These are phyloP conservation scores for Hebeloma cylindrosporum DNA, from an alignment of 768 basidiomycete genomes.

Conservation along the genomic window DNA sequence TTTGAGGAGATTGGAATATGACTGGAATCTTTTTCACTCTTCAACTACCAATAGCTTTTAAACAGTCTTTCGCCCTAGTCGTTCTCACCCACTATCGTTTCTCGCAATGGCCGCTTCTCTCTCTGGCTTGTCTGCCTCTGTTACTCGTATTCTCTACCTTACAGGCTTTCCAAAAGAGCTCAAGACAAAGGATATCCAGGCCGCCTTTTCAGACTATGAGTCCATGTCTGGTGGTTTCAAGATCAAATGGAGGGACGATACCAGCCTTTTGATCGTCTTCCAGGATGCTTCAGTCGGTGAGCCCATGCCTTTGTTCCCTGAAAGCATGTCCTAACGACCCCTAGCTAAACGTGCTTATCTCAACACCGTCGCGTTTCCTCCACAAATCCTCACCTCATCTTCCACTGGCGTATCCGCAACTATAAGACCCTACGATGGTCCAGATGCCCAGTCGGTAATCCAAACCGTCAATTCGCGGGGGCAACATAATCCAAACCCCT, in stretches of 20 bases:
- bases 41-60: slow-evolving; percentile 22
- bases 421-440: slow-evolving; percentile 91
- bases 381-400: slow-evolving; percentile 61
- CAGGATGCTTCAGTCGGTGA: slow-evolving; percentile 85
- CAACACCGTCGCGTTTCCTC: slow-evolving; percentile 81
- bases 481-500: slow-evolving; percentile 57
- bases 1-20: slow-evolving; percentile 14
- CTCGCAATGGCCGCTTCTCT: slow-evolving; percentile 66
- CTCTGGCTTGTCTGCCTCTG: slow-evolving; percentile 86
- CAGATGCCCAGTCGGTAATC: slow-evolving; percentile 87
- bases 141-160: slow-evolving; percentile 91
- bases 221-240: slow-evolving; percentile 87
- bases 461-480: slow-evolving; percentile 79
- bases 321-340: slow-evolving; percentile 9
- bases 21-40: slow-evolving; percentile 13
- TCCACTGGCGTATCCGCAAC: slow-evolving; percentile 51
- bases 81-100: slow-evolving; percentile 25
- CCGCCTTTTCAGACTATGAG: slow-evolving; percentile 89
- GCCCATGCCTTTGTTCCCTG: slow-evolving; percentile 33
- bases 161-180: slow-evolving; percentile 94
- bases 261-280: slow-evolving; percentile 93
- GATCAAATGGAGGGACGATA: slow-evolving; percentile 99
- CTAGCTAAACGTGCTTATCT: slow-evolving; percentile 96
- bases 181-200: slow-evolving; percentile 96
- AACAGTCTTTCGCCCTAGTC: slow-evolving; percentile 24